Base-by-base conservation (phyloP, 371 early-diverging fungal genomes). In the Mucor mucedo region DNA sequence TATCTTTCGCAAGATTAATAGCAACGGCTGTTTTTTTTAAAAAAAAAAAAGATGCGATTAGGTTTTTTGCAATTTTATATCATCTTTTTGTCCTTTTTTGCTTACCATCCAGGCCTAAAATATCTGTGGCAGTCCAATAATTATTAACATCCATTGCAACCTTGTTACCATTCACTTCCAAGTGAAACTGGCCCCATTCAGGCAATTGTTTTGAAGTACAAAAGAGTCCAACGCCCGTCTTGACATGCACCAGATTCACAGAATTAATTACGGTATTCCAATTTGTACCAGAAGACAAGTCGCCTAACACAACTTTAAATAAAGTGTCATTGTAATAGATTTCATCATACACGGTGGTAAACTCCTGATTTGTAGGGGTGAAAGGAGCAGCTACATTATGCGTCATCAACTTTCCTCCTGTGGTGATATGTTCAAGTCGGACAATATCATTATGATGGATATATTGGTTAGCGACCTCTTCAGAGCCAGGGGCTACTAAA, bases 321-420 rank as follows among this genome's bases (percentile, higher is more conserved):
- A 79, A 77, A 30, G 85, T 92, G 42, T 85, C 87, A 38, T 88
- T 81, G 54, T 76, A 72, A 14, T 76, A 73, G n/a, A 72, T 68
- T 32, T 66, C 78, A 27, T 72, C 64, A 6, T 74, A 63, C 2
- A 88, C 77, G 2, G 90, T 88, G 0, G 97, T 95, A 44, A 96
- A 82, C 72, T 98, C 98, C 78, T 93, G 91, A 63, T 98, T 92
- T 14, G 98, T 97, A 5, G 90, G 73, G 59, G 89, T 96, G 57
- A 91, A 71, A n/a, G 97, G 95, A 4, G 94, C 89, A 3, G 98
- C 98, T 5, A 98, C 98, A 71, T 98, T 95, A 73, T 96, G 97
- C 16, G 98, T 95, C 59, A 93, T 69, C 41, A 98, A 78, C 63
- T 82, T 77, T 0, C 80, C 72, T 21, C 74, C 62, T 0, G 94